phyloP scores from a whole-genome alignment of 805 yeast genomes.

The Saturnispora halmiae region DNA sequence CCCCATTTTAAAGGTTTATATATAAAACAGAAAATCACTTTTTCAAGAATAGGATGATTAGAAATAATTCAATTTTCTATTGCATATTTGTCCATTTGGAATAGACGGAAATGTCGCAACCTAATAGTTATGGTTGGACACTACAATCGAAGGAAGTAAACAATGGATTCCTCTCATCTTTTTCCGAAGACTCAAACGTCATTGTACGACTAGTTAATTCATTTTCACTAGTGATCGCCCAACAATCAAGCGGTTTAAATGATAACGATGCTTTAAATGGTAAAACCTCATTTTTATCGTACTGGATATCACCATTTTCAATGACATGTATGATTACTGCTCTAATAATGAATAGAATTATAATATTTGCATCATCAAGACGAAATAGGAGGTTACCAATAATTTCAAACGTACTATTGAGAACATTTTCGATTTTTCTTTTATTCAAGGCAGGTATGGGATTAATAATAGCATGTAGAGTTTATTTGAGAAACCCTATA shows the following conservation, averaged over 20 bases:
- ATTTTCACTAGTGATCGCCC: constrained; percentile 28
- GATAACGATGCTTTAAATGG: constrained; percentile 17
- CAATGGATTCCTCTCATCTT: neutral
- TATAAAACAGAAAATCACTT: neutral
- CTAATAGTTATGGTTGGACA: constrained; percentile 2
- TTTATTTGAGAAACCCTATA: constrained; percentile 9
- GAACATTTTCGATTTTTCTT: constrained; percentile 31
- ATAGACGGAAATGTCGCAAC: neutral
- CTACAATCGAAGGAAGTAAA: neutral
- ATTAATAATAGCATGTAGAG: constrained; percentile 20
- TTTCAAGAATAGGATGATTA: no score
- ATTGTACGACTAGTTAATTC: constrained; percentile 21
- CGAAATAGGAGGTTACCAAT: constrained; percentile 30
- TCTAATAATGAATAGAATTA: constrained; percentile 46
- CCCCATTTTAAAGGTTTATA: neutral
- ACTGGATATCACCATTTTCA: constrained; percentile 42
- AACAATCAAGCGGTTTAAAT: constrained; percentile 26
- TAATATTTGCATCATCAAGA: constrained; percentile 47
- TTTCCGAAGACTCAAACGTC: constrained; percentile 18
- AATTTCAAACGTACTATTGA: constrained; percentile 27
- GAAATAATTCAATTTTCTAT: no score
- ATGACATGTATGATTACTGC: constrained; percentile 50
- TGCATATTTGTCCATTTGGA: no score
- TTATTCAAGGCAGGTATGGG: constrained; percentile 31
- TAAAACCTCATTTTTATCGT: constrained; percentile 37